Conservation (phyloP, 1,284 basidiomycete species). For the Ceratobasidium sp. region DNA sequence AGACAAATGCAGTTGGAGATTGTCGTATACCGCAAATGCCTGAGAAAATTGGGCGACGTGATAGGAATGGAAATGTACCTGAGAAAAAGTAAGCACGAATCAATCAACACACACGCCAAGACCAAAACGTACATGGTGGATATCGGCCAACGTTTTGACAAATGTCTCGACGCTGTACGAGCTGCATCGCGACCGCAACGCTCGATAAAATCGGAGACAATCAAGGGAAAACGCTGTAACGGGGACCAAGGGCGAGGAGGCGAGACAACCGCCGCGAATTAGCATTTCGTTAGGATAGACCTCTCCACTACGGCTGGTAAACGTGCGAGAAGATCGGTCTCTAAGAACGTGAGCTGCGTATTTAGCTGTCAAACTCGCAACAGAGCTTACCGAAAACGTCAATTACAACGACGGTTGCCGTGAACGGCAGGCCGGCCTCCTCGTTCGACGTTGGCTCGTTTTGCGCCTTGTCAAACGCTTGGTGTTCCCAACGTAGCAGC, state of each 20-base stretch:
- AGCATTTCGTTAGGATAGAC: neutral
- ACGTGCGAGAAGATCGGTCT: neutral
- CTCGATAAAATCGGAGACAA: neutral
- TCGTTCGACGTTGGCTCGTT: neutral
- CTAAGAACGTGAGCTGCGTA: too few relatives aligned
- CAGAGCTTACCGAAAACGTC: neutral
- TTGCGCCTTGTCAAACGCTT: neutral
- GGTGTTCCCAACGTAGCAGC: neutral
- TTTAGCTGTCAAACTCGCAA: too few relatives aligned
- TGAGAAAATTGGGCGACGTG: neutral
- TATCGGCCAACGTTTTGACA: neutral
- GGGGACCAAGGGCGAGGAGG: neutral
- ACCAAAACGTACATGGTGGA: slow-evolving; percentile 39
- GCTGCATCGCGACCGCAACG: neutral
- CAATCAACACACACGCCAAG: neutral
- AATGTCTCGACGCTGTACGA: neutral
- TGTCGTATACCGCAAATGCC: neutral
- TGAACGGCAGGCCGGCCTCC: neutral
- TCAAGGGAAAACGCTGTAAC: neutral
- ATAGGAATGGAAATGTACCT: neutral
- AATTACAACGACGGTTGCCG: neutral
- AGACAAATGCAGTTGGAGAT: neutral
- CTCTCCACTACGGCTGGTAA: neutral
- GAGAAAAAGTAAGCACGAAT: neutral
- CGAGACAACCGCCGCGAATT: neutral